Percentiles rank a stretch among this genome's conserved stretches.
phyloP scores from a whole-genome alignment of 805 yeast species.

The Saccharomyces jurei region DNA sequence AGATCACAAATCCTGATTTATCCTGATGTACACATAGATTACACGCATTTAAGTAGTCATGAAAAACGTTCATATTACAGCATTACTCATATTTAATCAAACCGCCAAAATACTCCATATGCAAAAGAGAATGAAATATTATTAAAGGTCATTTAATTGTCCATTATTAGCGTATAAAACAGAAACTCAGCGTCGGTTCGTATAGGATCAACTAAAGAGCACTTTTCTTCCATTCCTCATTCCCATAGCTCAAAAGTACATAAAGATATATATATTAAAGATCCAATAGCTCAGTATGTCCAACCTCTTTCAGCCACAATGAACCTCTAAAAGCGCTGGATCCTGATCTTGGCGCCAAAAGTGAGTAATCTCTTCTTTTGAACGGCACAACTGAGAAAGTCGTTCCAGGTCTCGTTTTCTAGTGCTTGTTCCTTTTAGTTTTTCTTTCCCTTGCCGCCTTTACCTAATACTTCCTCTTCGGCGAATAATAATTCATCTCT shows the following conservation, averaged over 20 bases:
- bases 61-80: background rate
- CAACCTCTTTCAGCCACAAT: background rate
- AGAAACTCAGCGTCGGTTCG: background rate
- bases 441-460: slow-evolving; percentile 12
- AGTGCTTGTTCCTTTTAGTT: background rate
- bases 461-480: slow-evolving; percentile 19
- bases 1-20: background rate
- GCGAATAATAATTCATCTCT: slow-evolving; percentile 21
- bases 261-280: no score
- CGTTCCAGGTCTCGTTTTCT: background rate
- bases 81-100: background rate
- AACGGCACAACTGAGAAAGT: background rate
- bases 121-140: background rate
- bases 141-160: background rate
- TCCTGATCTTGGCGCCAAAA: background rate
- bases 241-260: slow-evolving; percentile 32
- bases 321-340: background rate
- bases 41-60: background rate
- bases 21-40: background rate
- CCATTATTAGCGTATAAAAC: background rate
- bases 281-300: background rate
- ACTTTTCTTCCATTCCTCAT: slow-evolving; percentile 42
- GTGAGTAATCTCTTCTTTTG: slow-evolving; percentile 33
- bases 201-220: slow-evolving; percentile 34
- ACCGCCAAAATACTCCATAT: background rate